Percentiles rank a stretch among this genome's conserved stretches.
phyloP scores from a whole-genome alignment of 2,329 filamentous ascomycete species.

The Karstenula rhodostoma region DNA sequence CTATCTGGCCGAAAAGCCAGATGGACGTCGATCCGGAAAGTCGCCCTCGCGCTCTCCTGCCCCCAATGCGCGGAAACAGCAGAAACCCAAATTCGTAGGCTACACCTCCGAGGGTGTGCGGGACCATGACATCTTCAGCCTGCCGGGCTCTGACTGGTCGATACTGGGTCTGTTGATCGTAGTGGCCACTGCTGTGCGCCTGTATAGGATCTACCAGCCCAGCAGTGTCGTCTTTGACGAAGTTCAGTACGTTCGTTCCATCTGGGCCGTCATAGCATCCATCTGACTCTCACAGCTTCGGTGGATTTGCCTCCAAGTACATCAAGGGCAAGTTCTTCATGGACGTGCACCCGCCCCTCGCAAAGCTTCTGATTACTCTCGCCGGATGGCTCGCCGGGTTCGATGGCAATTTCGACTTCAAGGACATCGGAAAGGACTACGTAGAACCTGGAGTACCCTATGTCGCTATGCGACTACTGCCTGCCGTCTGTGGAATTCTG shows the following conservation, averaged over 20 bases:
- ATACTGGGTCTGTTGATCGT: conserved; percentile 76
- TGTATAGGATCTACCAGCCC: conserved; percentile 96
- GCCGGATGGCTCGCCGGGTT: conserved; percentile 96
- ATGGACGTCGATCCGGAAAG: conserved; percentile 41
- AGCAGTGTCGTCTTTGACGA: conserved; percentile 98
- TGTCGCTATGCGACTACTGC: conserved; percentile 94
- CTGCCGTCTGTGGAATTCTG: conserved; percentile 86
- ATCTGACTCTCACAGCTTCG: conserved; percentile 71
- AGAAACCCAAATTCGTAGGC: conserved; percentile 51
- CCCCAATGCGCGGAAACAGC: conserved; percentile 42
- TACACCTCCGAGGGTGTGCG: conserved; percentile 81
- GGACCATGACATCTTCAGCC: conserved; percentile 90
- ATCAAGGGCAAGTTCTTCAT: conserved; percentile 99
- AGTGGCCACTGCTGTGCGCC: conserved; percentile 78
- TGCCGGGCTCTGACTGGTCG: conserved; percentile 85
- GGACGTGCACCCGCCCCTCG: conserved; percentile 98
- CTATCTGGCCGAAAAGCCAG: conserved; percentile 43
- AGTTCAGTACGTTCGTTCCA: conserved; percentile 78
- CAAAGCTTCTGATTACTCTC: conserved; percentile 94
- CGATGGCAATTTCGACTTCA: conserved; percentile 96
- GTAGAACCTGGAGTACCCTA: conserved; percentile 93
- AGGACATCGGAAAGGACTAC: conserved; percentile 99
- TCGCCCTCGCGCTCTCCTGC: conserved; percentile 44
- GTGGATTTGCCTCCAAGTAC: conserved; percentile 97
- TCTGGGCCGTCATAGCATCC: neutral